A percentile compares a stretch with the other conserved stretches of the same genome.
phyloP scores from a whole-genome alignment of 2,329 filamentous ascomycete genomes.

The Penicillium sp. region DNA sequence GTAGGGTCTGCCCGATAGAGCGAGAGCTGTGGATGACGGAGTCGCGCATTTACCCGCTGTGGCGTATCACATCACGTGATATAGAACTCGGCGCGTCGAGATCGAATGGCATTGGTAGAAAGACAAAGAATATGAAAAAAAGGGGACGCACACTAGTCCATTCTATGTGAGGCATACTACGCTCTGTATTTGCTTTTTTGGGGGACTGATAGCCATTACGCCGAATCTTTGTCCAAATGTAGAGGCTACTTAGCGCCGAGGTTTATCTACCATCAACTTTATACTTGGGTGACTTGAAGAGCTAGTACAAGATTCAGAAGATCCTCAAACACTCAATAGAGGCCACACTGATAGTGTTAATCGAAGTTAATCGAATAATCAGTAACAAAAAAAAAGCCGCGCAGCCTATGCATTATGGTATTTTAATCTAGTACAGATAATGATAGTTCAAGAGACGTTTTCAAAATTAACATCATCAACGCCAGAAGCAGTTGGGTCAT shows the following conservation, averaged over 20 bases:
- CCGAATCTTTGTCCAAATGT: background rate
- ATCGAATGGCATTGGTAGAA: background rate
- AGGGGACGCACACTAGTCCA: background rate
- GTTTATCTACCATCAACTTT: background rate
- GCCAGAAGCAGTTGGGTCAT: conserved; percentile 46
- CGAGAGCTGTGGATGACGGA: conserved; percentile 8
- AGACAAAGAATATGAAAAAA: background rate
- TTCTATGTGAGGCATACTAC: background rate
- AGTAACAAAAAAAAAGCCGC: background rate
- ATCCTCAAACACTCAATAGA: too few relatives aligned
- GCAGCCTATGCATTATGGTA: conserved; percentile 4
- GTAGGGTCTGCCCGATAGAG: background rate
- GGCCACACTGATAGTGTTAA: too few relatives aligned
- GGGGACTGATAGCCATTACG: background rate
- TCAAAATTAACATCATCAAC: conserved; percentile 75
- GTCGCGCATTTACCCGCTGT: conserved; percentile 8
- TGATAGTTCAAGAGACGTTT: conserved; percentile 57
- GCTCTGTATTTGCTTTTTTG: background rate
- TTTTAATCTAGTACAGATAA: conserved; percentile 8
- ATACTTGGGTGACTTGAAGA: too few relatives aligned
- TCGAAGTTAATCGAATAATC: background rate
- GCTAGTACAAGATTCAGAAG: too few relatives aligned
- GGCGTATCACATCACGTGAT: conserved; percentile 10
- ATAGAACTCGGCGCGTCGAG: background rate
- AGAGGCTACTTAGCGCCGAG: background rate